phyloP scores from a whole-genome alignment of 106 monocot genomes.

The Ottelia alismoides region DNA sequence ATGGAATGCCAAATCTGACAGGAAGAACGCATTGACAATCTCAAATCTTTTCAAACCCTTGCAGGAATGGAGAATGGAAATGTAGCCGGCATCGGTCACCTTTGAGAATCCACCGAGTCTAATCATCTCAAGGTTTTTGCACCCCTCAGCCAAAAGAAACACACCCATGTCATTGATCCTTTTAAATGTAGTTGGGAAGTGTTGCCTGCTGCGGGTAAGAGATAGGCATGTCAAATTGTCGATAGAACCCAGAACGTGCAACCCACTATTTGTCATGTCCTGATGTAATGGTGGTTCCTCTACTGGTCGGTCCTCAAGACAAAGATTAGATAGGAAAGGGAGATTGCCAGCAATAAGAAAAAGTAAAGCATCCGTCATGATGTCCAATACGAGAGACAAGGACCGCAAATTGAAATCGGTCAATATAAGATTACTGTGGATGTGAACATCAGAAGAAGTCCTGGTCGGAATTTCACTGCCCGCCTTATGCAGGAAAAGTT shows the following conservation, averaged over 20 bases:
- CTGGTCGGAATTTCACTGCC: neutral
- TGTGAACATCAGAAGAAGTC: neutral
- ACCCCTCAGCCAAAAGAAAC: conserved; percentile 50
- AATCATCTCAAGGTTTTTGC: conserved; percentile 41
- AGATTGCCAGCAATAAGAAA: conserved; percentile 26
- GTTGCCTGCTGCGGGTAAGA: conserved; percentile 36
- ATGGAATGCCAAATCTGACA: conserved; percentile 80
- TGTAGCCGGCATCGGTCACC: conserved; percentile 88
- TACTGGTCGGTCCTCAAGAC: conserved; percentile 56
- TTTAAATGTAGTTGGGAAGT: conserved; percentile 28
- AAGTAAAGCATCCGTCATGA: conserved; percentile 54
- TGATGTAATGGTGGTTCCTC: conserved; percentile 17
- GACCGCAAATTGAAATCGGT: conserved; percentile 25
- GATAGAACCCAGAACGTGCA: conserved; percentile 38
- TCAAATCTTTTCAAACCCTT: conserved; percentile 50
- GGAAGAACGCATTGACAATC: conserved; percentile 33
- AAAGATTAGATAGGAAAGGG: conserved; percentile 36
- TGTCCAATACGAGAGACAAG: conserved; percentile 50
- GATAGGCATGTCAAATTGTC: conserved; percentile 40
- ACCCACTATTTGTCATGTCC: conserved; percentile 59
- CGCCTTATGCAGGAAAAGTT: conserved; percentile 5
- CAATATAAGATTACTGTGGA: neutral
- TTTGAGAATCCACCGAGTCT: conserved; percentile 78
- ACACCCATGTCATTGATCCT: conserved; percentile 73
- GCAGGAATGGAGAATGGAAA: conserved; percentile 59